These are phyloP conservation scores for Xylaria sp. DNA, from an alignment of 2,329 filamentous ascomycete genomes.

Conservation along the genomic window DNA sequence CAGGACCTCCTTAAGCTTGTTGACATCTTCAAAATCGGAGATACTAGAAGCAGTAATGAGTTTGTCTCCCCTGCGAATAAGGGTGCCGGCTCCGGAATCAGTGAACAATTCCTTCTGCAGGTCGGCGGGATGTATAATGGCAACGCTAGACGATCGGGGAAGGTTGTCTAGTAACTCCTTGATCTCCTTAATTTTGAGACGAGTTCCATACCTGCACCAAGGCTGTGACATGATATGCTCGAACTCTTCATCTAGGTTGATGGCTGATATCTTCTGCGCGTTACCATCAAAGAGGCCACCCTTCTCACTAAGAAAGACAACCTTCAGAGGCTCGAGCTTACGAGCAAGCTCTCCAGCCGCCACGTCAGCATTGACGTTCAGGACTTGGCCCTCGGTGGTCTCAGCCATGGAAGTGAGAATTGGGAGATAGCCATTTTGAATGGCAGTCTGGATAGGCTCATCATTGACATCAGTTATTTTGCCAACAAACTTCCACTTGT, in stretches of 20 bases:
- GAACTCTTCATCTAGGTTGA: conserved; percentile 97
- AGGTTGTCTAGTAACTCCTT: conserved; percentile 91
- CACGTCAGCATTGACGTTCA: conserved; percentile 98
- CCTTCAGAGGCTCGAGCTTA: conserved; percentile 91
- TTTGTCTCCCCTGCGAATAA: conserved; percentile 93
- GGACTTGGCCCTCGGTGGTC: conserved; percentile 86
- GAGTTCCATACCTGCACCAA: conserved; percentile 95
- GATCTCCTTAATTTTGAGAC: conserved; percentile 97
- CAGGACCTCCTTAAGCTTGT: conserved; percentile 82
- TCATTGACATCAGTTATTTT: conserved; percentile 95
- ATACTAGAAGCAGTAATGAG: conserved; percentile 78
- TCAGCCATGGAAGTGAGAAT: conserved; percentile 97
- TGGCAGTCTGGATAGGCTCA: conserved; percentile 87
- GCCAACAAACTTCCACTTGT: conserved; percentile 94
- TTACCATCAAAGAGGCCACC: conserved; percentile 94
- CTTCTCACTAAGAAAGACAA: conserved; percentile 98
- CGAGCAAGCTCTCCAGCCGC: conserved; percentile 93
- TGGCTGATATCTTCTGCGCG: conserved; percentile 93
- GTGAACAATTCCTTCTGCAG: conserved; percentile 97
- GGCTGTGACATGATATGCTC: conserved; percentile 90
- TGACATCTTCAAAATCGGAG: conserved; percentile 78
- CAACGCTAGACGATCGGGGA: conserved; percentile 91
- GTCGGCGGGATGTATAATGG: conserved; percentile 96
- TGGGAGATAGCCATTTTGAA: conserved; percentile 89
- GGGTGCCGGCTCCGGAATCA: conserved; percentile 90